Evolutionary conservation across 1,284 basidiomycete genomes (phyloP).

Genomic region (Megacollybia platyphylla): DNA sequence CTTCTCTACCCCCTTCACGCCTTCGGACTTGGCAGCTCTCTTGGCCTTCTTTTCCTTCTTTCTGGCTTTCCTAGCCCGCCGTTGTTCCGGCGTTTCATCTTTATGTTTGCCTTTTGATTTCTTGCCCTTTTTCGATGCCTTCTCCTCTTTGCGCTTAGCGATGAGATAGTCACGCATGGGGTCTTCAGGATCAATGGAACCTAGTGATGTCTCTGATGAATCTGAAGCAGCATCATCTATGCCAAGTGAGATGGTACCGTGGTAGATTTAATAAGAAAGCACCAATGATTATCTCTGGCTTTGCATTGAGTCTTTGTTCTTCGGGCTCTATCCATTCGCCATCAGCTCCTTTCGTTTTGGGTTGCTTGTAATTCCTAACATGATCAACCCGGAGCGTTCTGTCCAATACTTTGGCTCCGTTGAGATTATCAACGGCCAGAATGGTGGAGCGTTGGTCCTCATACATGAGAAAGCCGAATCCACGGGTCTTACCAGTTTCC

Average conservation of each 20-base stretch:
- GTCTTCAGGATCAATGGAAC: conserved; percentile 86
- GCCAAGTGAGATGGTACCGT: conserved; percentile 4
- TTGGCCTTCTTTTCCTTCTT: conserved; percentile 29
- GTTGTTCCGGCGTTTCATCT: conserved; percentile 59
- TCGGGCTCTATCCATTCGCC: conserved; percentile 86
- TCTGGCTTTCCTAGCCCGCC: conserved; percentile 18
- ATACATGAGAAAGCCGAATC: conserved; percentile 98
- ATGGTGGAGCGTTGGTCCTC: conserved; percentile 95
- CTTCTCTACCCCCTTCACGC: conserved; percentile 37
- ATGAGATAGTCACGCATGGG: conserved; percentile 92
- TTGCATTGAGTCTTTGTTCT: conserved; percentile 76
- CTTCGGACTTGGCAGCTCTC: conserved; percentile 27
- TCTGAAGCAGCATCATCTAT: conserved; percentile 37
- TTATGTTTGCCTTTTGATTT: conserved; percentile 44
- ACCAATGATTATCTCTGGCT: conserved; percentile 62
- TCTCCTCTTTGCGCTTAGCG: conserved; percentile 56
- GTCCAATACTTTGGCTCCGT: conserved; percentile 84
- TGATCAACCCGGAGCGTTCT: conserved; percentile 89
- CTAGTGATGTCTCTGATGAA: conserved; percentile 52
- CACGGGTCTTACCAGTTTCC: conserved; percentile 76
- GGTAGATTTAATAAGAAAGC: conserved; percentile 12
- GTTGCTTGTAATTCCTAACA: conserved; percentile 87
- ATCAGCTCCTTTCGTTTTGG: conserved; percentile 68
- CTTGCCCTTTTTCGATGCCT: conserved; percentile 45
- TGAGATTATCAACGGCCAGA: conserved; percentile 96